Evolutionary conservation across 1,284 basidiomycete genomes (phyloP).

Genomic region (Leccinum subspadiceum): DNA sequence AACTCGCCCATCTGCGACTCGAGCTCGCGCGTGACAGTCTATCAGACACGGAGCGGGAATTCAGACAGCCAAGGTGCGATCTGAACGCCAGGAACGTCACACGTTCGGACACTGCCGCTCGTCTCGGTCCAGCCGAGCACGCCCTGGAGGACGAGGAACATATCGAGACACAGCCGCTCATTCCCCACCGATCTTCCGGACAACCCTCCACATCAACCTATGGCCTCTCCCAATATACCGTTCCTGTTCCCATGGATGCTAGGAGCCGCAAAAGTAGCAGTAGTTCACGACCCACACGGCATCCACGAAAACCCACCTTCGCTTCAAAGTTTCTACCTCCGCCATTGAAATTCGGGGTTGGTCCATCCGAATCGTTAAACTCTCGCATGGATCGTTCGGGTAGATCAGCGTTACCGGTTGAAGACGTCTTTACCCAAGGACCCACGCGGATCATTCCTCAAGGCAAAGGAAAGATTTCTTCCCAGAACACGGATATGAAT

Average conservation of each 20-base stretch:
- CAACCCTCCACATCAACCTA: constrained; percentile 21
- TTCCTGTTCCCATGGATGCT: constrained; percentile 15
- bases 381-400: constrained; percentile 12
- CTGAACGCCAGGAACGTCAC: neutral
- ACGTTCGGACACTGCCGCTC: constrained; percentile 3
- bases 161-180: constrained; percentile 30
- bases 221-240: constrained; percentile 11
- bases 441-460: constrained; percentile 7
- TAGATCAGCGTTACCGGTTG: constrained; percentile 32
- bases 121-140: constrained; percentile 11
- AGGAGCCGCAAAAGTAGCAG: constrained; percentile 29
- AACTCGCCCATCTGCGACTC: constrained; percentile 82
- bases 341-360: constrained; percentile 7
- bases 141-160: constrained; percentile 9
- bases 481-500: neutral
- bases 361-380: constrained; percentile 6
- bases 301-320: constrained; percentile 24
- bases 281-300: constrained; percentile 17
- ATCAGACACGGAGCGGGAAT: constrained; percentile 14
- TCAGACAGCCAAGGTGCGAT: constrained; percentile 9
- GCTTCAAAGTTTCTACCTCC: constrained; percentile 24
- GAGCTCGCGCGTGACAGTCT: constrained; percentile 39
- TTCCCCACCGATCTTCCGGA: constrained; percentile 25
- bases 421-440: constrained; percentile 23
- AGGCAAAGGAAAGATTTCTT: constrained; percentile 6